Evolutionary conservation across 2,329 filamentous ascomycete species (phyloP), one percentile per base, ranked within the genome.

Genomic region (Rutstroemia sydowiana): DNA sequence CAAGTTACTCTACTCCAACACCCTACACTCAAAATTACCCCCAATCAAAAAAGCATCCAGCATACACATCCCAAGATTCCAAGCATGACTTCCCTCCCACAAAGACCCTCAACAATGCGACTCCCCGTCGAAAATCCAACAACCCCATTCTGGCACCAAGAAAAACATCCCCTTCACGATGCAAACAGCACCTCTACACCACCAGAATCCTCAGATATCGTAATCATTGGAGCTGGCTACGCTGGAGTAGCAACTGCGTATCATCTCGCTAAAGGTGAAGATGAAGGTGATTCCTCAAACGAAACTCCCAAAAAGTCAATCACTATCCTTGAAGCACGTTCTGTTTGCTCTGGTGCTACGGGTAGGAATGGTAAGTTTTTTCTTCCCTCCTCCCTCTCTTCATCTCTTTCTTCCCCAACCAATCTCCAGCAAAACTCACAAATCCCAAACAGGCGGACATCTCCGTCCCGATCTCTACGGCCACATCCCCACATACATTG

Each of bases 321-420:
- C 13, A 72, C 89, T 2, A 75, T 90, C 69, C 73, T 91, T 4
- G 87, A 91, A 69, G 87, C 87, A n/a, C 75, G 87, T 59, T 85
- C 89, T 70, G 84, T 82, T 2, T 89, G 85, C 63, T 89, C 79
- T 76, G 87, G 87, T 11, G 87, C 87, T 23, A 91, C 87, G 1
- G 86, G 87, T 16, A 70, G 85, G 63, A 84, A 87, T 64, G 73
- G 80, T 45, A 45, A 2, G 6, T 2, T 37, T 2, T 1, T 16
- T 3, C 18, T 18, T n/a, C 34, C n/a, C 10, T 37, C n/a, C 9
- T 13, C n/a, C 5, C 11, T 16, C 5, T 6, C 5, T 5, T 14
- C n/a, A 39, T 3, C 11, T 14, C 28, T 3, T 14, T 1, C 4
- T 31, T 8, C 21, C 21, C 21, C 21, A 7, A 14, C n/a, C 21